Conservation (phyloP, 768 basidiomycete genomes). For the Boletus eberwhitei region DNA sequence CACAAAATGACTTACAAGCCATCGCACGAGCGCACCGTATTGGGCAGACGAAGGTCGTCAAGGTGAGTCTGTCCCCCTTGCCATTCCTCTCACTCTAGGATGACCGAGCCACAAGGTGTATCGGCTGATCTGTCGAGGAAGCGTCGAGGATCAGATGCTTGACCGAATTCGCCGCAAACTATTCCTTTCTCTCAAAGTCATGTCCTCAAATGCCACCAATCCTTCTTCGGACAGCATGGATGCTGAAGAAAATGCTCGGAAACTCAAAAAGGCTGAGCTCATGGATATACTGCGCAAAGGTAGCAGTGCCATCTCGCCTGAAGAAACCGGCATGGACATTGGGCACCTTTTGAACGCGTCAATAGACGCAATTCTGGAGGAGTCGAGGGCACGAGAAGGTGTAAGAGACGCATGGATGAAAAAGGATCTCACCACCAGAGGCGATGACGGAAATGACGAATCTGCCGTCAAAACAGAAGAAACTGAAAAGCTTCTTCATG, state of each 20-base stretch:
- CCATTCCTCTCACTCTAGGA: not conserved
- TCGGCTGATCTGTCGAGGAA: slow-evolving; percentile 63
- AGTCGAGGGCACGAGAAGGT: slow-evolving; percentile 42
- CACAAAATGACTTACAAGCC: slow-evolving; percentile 80
- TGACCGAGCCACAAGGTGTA: slow-evolving; percentile 46
- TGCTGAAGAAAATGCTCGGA: slow-evolving; percentile 26
- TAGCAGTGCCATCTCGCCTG: slow-evolving; percentile 48
- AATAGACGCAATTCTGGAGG: slow-evolving; percentile 42
- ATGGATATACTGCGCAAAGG: slow-evolving; percentile 56
- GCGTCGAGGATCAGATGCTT: slow-evolving; percentile 76
- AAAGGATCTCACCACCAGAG: slow-evolving; percentile 32
- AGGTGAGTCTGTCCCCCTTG: slow-evolving; percentile 33
- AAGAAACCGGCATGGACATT: slow-evolving; percentile 40
- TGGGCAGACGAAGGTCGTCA: slow-evolving; percentile 70
- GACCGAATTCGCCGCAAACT: slow-evolving; percentile 69
- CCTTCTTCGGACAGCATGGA: slow-evolving; percentile 17
- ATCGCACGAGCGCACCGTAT: slow-evolving; percentile 84
- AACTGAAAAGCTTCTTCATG: slow-evolving; percentile 31
- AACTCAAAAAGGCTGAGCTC: slow-evolving; percentile 44
- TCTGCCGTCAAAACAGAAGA: slow-evolving; percentile 17
- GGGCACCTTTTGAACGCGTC: slow-evolving; percentile 42
- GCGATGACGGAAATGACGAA: not conserved
- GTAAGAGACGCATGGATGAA: slow-evolving; percentile 45
- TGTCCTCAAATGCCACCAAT: slow-evolving; percentile 39
- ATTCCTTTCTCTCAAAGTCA: slow-evolving; percentile 61